Percentiles rank a stretch among this genome's conserved stretches.
Evolutionary conservation across 2,329 filamentous ascomycete genomes (phyloP).

Genomic region (Hymenoscyphus scutula): DNA sequence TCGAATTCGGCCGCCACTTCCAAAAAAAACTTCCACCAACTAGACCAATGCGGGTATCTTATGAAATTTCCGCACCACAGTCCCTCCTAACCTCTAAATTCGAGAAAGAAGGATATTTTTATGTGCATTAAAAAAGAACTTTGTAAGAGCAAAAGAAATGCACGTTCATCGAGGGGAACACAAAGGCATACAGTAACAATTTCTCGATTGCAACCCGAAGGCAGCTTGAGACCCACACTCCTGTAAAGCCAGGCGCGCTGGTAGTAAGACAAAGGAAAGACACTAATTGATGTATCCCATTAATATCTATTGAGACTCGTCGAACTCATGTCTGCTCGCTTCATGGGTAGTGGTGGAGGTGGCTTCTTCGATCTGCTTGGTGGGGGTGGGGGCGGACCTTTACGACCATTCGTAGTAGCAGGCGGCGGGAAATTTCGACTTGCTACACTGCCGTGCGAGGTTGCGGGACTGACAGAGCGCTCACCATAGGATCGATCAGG

Average conservation of each 20-base stretch:
- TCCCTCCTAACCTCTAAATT: background rate
- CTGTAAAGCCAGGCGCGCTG: background rate
- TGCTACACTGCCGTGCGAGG: slow-evolving; percentile 48
- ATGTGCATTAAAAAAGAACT: background rate
- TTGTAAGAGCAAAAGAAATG: background rate
- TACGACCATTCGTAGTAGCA: slow-evolving; percentile 39
- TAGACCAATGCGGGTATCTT: slow-evolving; percentile 1
- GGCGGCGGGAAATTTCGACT: slow-evolving; percentile 52
- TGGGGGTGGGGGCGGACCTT: slow-evolving; percentile 61
- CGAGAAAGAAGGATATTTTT: background rate
- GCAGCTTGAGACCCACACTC: background rate
- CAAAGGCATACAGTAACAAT: background rate
- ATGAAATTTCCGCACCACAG: background rate
- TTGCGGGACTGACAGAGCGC: slow-evolving; percentile 52
- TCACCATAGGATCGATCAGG: slow-evolving; percentile 48
- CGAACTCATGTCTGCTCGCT: slow-evolving; percentile 44
- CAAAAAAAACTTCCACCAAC: too few relatives aligned
- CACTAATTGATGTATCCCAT: background rate
- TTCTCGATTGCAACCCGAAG: background rate
- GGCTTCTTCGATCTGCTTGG: slow-evolving; percentile 64
- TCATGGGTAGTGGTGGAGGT: slow-evolving; percentile 62
- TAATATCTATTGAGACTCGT: slow-evolving; percentile 26
- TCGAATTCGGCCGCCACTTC: too few relatives aligned
- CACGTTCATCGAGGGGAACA: background rate
- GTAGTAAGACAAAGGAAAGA: background rate